A percentile compares a stretch with the other conserved stretches of the same genome.
Evolutionary conservation across 148 eudicot species (phyloP).

Genomic region (Suaeda aralocaspica): DNA sequence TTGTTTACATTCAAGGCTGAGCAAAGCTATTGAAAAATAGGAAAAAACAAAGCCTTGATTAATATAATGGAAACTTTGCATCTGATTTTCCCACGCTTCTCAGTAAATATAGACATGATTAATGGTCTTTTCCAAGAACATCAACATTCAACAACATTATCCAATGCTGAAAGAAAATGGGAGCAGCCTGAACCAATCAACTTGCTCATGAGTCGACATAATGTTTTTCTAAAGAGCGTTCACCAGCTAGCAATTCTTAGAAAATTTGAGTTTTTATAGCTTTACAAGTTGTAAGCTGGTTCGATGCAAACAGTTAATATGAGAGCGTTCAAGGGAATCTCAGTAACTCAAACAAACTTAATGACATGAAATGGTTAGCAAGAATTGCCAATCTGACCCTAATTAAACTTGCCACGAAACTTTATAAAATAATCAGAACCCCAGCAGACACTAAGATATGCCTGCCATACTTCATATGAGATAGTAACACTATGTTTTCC

Average conservation of each 20-base stretch:
- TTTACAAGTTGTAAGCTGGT: not conserved
- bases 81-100: too few species aligned
- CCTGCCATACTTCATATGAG: too few species aligned
- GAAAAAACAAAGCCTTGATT: not conserved
- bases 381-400: too few species aligned
- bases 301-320: not conserved
- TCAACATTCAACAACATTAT: not conserved
- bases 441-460: too few species aligned
- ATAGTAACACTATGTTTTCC: too few species aligned
- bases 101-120: not conserved
- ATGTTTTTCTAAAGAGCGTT: not conserved
- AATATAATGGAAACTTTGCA: too few species aligned
- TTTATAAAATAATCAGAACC: too few species aligned
- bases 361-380: not conserved
- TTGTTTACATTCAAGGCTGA: conserved; percentile 82
- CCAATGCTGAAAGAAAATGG: not conserved
- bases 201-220: not conserved
- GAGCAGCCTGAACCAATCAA: not conserved
- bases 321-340: not conserved
- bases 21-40: conserved; percentile 56
- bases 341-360: not conserved
- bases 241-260: not conserved
- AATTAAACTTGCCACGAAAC: not conserved
- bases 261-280: not conserved
- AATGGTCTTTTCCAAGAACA: not conserved